Evolutionary conservation across 2,329 filamentous ascomycete species (phyloP).

Genomic region (Dactylellina parvicollis): DNA sequence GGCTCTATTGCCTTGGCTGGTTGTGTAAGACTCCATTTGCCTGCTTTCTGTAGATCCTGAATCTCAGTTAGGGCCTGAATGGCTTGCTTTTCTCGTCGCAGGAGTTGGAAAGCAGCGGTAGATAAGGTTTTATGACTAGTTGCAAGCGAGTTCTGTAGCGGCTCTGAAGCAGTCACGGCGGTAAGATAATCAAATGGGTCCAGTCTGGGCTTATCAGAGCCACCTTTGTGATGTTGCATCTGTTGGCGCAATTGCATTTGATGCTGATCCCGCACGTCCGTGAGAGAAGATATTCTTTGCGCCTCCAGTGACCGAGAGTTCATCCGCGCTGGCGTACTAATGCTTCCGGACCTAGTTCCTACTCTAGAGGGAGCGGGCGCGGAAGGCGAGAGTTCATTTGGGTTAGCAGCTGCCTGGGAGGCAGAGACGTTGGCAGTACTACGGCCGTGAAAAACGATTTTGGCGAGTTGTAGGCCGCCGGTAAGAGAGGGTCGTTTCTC

Average conservation of each 20-base stretch:
- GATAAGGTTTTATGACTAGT: slow-evolving; percentile 90
- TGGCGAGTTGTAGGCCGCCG: slow-evolving; percentile 42
- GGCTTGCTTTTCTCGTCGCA: slow-evolving; percentile 85
- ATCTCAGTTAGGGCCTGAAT: slow-evolving; percentile 86
- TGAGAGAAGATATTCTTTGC: slow-evolving; percentile 37
- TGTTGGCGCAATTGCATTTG: slow-evolving; percentile 36
- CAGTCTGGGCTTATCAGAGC: slow-evolving; percentile 62
- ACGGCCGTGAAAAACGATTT: slow-evolving; percentile 53
- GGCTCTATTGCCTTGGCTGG: slow-evolving; percentile 86
- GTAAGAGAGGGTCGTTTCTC: slow-evolving; percentile 49
- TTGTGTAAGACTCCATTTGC: slow-evolving; percentile 92
- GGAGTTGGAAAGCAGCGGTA: slow-evolving; percentile 83
- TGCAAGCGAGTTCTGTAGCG: slow-evolving; percentile 74
- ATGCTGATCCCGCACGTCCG: slow-evolving; percentile 34
- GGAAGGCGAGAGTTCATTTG: slow-evolving; percentile 45
- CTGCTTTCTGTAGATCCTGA: slow-evolving; percentile 87
- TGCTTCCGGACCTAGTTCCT: slow-evolving; percentile 46
- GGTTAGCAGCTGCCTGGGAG: slow-evolving; percentile 16
- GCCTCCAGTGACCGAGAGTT: slow-evolving; percentile 50
- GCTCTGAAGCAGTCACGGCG: slow-evolving; percentile 71
- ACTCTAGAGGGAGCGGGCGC: slow-evolving; percentile 39
- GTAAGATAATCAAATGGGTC: slow-evolving; percentile 69
- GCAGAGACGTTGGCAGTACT: slow-evolving; percentile 48
- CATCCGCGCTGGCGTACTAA: slow-evolving; percentile 45
- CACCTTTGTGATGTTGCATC: slow-evolving; percentile 58